Evolutionary conservation across 139 green algal genomes (phyloP), one percentile per base, ranked within the genome.

Genomic region (Spirogloea muscicola): DNA sequence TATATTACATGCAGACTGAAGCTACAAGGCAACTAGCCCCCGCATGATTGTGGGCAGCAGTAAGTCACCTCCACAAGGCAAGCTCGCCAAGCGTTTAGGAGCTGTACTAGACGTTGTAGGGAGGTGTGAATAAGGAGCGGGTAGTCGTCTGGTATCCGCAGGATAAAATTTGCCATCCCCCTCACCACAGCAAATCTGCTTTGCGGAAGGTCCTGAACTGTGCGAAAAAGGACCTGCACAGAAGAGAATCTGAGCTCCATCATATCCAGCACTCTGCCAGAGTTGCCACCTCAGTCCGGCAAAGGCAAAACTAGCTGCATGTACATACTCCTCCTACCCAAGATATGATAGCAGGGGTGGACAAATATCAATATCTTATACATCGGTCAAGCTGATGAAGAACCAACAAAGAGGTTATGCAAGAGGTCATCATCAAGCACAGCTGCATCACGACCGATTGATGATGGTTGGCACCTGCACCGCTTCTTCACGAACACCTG

Each of bases 131-230:
- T 40, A 40, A 95, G 85, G 62, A 88, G 76, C 2, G 78, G 64
- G 3, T 77, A 81, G 2, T 96, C 90, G 43, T 96, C 89, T 5
- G 86, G 80, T 1, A 94, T 77, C 3, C 73, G 44, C 0, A 74
- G 58, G 49, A 88, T 88, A 4, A 82, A 82, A 39, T 66, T 57
- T 3, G 86, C 86, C 69, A 91, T 67, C 5, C 82, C 77, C 9
- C 69, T 51, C 29, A 95, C 43, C 36, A 94, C 38, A 5, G 44
- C 21, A 62, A 89, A 88, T 38, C 91, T 88, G 67, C 64, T 78
- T 33, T 60, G 60, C 0, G 90, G 91, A 55, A 86, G 78, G 31
- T 66, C 83, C 3, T 74, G 61, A 67, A 96, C 43, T 36, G 81
- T 80, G 36, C 81, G 75, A 37, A 76, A 66, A 41, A 95, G 61